These are phyloP conservation scores for Borovskyia barvae DNA, from an alignment of 208 protist genomes.

Conservation along the genomic window DNA sequence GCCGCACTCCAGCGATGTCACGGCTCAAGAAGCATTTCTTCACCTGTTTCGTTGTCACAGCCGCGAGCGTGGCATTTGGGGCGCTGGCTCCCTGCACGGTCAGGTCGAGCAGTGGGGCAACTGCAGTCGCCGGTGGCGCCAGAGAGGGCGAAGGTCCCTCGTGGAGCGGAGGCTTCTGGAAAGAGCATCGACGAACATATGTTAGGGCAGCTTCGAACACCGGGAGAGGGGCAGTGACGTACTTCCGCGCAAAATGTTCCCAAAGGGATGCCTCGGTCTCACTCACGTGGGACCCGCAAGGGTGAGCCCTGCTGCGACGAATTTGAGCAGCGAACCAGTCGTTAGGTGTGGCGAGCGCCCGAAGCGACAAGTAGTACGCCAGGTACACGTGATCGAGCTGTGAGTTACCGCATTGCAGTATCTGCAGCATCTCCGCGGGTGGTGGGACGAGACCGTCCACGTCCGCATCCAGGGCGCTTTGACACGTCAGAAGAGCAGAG, in stretches of 20 bases:
- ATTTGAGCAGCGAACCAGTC: constrained; percentile 23
- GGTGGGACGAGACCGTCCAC: constrained; percentile 33
- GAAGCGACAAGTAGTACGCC: constrained; percentile 29
- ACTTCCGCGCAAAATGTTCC: constrained; percentile 10
- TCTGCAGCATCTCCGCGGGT: constrained; percentile 27
- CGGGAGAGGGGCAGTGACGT: constrained; percentile 23
- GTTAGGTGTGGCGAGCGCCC: constrained; percentile 7
- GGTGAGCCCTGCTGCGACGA: neutral
- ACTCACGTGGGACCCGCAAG: neutral
- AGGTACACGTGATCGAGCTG: constrained; percentile 21
- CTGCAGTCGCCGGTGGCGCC: neutral
- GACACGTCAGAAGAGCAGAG: constrained; percentile 22
- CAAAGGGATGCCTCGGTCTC: constrained; percentile 2
- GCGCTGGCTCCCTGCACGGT: neutral
- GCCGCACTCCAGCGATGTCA: constrained; percentile 24
- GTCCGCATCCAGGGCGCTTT: constrained; percentile 27
- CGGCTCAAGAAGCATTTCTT: constrained; percentile 8
- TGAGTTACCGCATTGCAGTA: constrained; percentile 7
- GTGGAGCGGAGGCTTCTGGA: constrained; percentile 13
- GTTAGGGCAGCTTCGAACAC: constrained; percentile 22
- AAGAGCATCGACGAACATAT: constrained; percentile 17
- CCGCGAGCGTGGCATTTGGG: neutral
- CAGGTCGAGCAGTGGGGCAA: constrained; percentile 17
- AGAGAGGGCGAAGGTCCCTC: neutral
- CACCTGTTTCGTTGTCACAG: constrained; percentile 15